phyloP scores from a whole-genome alignment of 768 basidiomycete genomes.

The Tulasnella sp. region DNA sequence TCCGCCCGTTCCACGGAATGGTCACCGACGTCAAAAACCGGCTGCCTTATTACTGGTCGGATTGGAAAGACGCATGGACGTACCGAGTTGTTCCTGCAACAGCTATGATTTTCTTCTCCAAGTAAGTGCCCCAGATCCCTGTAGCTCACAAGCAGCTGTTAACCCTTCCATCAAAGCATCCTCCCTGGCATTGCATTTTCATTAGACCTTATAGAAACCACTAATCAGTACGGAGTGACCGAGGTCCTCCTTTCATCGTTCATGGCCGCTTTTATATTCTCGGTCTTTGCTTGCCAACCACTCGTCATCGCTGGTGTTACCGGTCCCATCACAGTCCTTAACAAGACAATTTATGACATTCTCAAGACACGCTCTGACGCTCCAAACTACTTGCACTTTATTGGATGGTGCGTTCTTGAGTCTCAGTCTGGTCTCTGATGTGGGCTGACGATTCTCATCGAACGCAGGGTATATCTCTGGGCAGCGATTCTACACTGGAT shows the following conservation, averaged over 20 bases:
- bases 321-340: constrained; percentile 89
- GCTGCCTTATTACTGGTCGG: constrained; percentile 72
- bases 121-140: constrained; percentile 44
- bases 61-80: constrained; percentile 91
- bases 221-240: constrained; percentile 80
- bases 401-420: constrained; percentile 64
- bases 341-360: constrained; percentile 83
- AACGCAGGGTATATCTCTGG: constrained; percentile 69
- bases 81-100: constrained; percentile 87
- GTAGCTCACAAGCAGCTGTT: neutral
- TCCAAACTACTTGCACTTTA: constrained; percentile 76
- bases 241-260: constrained; percentile 78
- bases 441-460: no score
- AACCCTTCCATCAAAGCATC: constrained; percentile 45
- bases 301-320: constrained; percentile 90
- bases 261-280: constrained; percentile 85
- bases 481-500: constrained; percentile 82
- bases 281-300: constrained; percentile 84
- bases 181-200: constrained; percentile 90
- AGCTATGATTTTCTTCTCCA: constrained; percentile 78
- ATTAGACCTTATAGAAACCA: constrained; percentile 86
- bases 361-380: constrained; percentile 52
- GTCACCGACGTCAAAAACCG: constrained; percentile 61
- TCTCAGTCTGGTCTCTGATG: no score
- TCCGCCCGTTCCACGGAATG: constrained; percentile 50